These are phyloP conservation scores for Zhuliangozyma blackwelliae DNA, from an alignment of 1,139 yeast genomes.

Conservation along the genomic window DNA sequence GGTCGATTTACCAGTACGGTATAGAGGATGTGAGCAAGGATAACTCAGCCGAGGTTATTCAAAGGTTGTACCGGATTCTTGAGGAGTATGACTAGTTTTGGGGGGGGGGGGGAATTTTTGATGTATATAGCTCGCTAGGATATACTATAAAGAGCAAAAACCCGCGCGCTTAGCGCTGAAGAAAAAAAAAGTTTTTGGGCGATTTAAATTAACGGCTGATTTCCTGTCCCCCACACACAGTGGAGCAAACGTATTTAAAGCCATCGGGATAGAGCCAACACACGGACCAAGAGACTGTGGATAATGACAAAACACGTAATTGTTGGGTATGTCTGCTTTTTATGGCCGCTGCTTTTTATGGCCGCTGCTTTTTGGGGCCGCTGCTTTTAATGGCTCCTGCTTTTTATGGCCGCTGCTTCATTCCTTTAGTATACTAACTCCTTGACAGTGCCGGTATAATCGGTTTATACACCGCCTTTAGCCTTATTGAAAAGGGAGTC, in stretches of 20 bases:
- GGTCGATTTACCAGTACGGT: slow-evolving; percentile 76
- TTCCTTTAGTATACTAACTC: neutral
- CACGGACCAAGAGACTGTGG: neutral
- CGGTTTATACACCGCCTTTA: slow-evolving; percentile 63
- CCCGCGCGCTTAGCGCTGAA: too few relatives aligned
- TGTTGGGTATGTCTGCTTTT: slow-evolving; percentile 24
- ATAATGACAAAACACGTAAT: slow-evolving; percentile 26
- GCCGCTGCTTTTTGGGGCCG: too few relatives aligned
- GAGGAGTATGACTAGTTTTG: slow-evolving; percentile 22
- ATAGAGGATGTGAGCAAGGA: slow-evolving; percentile 61
- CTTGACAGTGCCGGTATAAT: slow-evolving; percentile 56
- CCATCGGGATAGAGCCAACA: neutral
- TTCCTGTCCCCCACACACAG: neutral
- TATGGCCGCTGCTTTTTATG: too few relatives aligned
- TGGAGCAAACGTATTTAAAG: neutral
- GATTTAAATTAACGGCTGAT: neutral
- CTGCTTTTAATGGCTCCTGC: too few relatives aligned
- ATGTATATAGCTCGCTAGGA: too few relatives aligned
- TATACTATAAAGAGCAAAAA: too few relatives aligned
- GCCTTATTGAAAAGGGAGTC: slow-evolving; percentile 44
- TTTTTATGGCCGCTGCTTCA: too few relatives aligned
- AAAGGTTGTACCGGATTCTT: slow-evolving; percentile 45
- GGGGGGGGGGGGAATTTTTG: too few relatives aligned
- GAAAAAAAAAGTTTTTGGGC: too few relatives aligned
- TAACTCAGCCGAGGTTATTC: slow-evolving; percentile 49